phyloP scores from a whole-genome alignment of 2,329 filamentous ascomycete genomes.

The Aspergillus sp. region DNA sequence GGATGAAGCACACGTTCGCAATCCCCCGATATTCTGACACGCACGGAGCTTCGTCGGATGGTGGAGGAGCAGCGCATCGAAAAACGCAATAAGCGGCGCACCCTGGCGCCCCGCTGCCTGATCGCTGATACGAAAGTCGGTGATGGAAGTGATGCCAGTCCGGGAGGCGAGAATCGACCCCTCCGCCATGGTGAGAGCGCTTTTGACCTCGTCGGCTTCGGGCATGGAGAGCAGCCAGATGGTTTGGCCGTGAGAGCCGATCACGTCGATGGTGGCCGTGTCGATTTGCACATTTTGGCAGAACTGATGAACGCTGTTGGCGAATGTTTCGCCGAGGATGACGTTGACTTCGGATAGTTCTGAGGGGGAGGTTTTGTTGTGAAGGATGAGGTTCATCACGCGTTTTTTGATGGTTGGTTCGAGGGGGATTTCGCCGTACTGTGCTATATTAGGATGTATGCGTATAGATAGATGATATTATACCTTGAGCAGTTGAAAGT shows the following conservation, averaged over 20 bases:
- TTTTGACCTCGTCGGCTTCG: constrained; percentile 40
- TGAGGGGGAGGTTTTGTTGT: constrained; percentile 50
- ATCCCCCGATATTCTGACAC: constrained; percentile 61
- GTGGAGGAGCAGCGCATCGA: constrained; percentile 53
- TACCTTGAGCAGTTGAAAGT: constrained; percentile 49
- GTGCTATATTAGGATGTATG: constrained; percentile 14
- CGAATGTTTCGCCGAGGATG: constrained; percentile 54
- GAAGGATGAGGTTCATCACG: constrained; percentile 54
- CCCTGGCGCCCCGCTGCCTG: constrained; percentile 54
- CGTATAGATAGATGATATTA: not conserved
- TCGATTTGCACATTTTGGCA: constrained; percentile 41
- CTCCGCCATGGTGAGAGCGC: constrained; percentile 54
- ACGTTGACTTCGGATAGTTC: constrained; percentile 55
- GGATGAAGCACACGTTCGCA: constrained; percentile 58
- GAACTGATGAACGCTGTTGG: constrained; percentile 49
- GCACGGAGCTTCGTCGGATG: constrained; percentile 54
- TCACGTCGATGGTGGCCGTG: constrained; percentile 46
- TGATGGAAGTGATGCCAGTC: constrained; percentile 56
- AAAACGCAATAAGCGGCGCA: constrained; percentile 54
- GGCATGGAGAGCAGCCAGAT: constrained; percentile 56
- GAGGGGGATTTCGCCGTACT: constrained; percentile 53
- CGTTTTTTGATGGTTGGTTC: constrained; percentile 51
- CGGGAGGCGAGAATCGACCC: constrained; percentile 51
- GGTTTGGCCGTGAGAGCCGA: constrained; percentile 57
- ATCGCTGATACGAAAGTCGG: constrained; percentile 55